These are phyloP conservation scores for Barnettozyma populi DNA, from an alignment of 805 yeast species.

Conservation along the genomic window DNA sequence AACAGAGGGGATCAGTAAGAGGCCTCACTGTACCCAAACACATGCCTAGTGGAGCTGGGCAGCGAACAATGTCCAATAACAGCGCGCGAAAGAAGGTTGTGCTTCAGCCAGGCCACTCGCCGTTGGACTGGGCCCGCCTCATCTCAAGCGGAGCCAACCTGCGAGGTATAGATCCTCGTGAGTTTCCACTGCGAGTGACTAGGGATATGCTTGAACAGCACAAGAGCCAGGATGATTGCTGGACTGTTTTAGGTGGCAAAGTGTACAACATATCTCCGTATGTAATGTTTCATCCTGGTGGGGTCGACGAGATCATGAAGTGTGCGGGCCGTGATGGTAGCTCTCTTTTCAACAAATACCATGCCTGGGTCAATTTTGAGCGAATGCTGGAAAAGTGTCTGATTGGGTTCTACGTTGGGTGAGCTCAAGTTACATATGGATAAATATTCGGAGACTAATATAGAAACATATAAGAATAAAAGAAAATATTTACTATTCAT, in stretches of 20 bases:
- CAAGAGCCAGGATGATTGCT: conserved; percentile 58
- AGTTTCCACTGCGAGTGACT: conserved; percentile 54
- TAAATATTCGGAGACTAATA: neutral
- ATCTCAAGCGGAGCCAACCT: conserved; percentile 45
- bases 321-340: conserved; percentile 87
- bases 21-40: neutral
- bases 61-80: conserved; percentile 16
- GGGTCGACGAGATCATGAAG: conserved; percentile 66
- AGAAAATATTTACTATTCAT: neutral
- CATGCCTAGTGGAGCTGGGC: conserved; percentile 10
- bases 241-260: conserved; percentile 77
- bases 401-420: conserved; percentile 46
- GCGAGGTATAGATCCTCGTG: conserved; percentile 44
- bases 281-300: conserved; percentile 89
- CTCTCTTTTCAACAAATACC: conserved; percentile 63
- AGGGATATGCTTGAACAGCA: conserved; percentile 58
- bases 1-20: neutral
- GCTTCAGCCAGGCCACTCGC: conserved; percentile 76
- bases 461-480: neutral
- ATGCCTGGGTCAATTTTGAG: conserved; percentile 80
- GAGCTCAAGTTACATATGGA: neutral
- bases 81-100: conserved; percentile 47
- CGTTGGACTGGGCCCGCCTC: conserved; percentile 77
- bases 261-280: conserved; percentile 88
- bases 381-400: conserved; percentile 72